phyloP scores from a whole-genome alignment of 768 basidiomycete species.

The Russula dissimulans region DNA sequence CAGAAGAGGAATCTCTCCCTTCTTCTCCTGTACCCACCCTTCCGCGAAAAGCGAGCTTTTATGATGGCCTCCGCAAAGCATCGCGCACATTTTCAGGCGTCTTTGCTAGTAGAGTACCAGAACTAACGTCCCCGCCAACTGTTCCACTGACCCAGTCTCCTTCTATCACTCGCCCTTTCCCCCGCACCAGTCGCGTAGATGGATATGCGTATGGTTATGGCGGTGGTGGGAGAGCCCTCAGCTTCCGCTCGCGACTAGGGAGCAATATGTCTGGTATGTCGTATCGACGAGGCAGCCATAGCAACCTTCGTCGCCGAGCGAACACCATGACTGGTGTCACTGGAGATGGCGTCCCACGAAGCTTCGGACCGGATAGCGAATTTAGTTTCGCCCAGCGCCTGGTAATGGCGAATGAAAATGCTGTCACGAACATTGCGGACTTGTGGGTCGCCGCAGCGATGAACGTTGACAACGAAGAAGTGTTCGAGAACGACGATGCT shows the following conservation, averaged over 20 bases:
- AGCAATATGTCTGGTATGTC: conserved; percentile 21
- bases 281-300: conserved; percentile 46
- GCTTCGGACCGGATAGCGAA: conserved; percentile 39
- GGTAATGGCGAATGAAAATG: conserved; percentile 89
- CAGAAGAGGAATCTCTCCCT: conserved; percentile 50
- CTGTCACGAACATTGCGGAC: conserved; percentile 90
- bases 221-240: conserved; percentile 31
- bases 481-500: conserved; percentile 41
- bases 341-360: conserved; percentile 32
- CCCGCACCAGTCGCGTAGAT: conserved; percentile 48
- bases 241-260: conserved; percentile 10
- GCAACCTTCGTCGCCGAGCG: conserved; percentile 40
- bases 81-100: conserved; percentile 48
- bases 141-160: conserved; percentile 29
- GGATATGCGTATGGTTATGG: conserved; percentile 79
- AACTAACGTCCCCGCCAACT: conserved; percentile 29
- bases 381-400: conserved; percentile 84
- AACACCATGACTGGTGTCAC: conserved; percentile 28
- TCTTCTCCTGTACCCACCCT: conserved; percentile 34
- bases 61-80: conserved; percentile 27
- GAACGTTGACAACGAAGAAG: conserved; percentile 86
- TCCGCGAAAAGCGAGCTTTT: conserved; percentile 7
- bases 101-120: conserved; percentile 44
- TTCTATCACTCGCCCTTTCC: conserved; percentile 41
- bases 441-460: conserved; percentile 97